Base-by-base conservation (phyloP, 805 yeast species). In the Cyberlindnera xishuangbannaensis region DNA sequence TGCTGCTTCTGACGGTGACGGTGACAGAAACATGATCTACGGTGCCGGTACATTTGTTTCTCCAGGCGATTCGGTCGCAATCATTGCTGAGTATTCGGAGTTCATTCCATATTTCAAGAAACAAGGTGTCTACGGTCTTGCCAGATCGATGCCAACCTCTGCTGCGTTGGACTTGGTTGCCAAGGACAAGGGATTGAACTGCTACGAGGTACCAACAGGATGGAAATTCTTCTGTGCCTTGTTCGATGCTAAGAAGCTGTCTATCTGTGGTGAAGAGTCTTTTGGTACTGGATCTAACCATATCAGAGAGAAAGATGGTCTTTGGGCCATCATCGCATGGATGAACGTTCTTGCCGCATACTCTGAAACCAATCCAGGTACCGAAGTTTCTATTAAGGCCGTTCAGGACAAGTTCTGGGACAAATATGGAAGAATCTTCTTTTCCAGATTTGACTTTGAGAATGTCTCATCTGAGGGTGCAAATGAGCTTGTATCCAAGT, bases 1-100 rank as follows among this genome's bases (percentile, higher is more conserved):
- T 44, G 97, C 97, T 24, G 97, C 97, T 7, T 83, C 95, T n/a
- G 98, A 86, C 56, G 98, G 98, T 60, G 98, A 90, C 51, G 98
- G 98, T 59, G 98, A 90, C 58, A 78, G 98, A 65, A 90, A 90
- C 60, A 90, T 90, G 98, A 90, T 90, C 53, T 92, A 92, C 59
- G 98, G 98, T 40, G 86, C 85, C 25, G 82, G 82, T 29, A 74
- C 97, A 3, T 90, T 90, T 60, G 97, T 90, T 11, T 87, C 97
- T 2, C 98, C 98, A 7, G 97, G 98, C 56, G 98, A 90, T 60
- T 83, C 95, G 5, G 97, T 90, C 21, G 97, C 98, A 27, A 90
- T 90, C 47, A 90, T 90, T 56, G 88, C 97, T 13, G 97, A 92
- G 64, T 83, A 90, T 53, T 92, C 95, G 12, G 60, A 66, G n/a